These are phyloP conservation scores for Oryza australiensis DNA, from an alignment of 176 grass and related monocot species.

Conservation along the genomic window DNA sequence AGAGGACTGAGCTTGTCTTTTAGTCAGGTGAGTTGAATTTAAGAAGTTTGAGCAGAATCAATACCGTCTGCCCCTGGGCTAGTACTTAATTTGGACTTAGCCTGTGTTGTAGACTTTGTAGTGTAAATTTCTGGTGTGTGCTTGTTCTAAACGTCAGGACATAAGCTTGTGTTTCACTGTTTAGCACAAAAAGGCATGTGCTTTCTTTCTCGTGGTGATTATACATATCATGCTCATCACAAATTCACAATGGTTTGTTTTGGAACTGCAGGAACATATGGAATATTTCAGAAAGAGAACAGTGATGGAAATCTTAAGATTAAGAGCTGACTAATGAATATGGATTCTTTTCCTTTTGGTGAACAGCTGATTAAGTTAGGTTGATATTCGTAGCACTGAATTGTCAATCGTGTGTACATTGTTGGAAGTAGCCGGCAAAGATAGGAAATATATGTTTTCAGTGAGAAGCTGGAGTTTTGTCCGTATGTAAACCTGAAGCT, in stretches of 20 bases:
- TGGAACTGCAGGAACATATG: conserved; percentile 72
- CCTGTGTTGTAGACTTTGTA: neutral
- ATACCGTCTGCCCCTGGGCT: neutral
- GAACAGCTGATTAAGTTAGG: conserved; percentile 4
- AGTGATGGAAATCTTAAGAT: conserved; percentile 67
- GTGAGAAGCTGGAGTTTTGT: neutral
- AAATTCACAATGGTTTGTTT: conserved; percentile 19
- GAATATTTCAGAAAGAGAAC: conserved; percentile 83
- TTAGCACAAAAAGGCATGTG: too few species aligned
- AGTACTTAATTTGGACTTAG: neutral
- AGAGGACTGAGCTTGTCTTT: conserved; percentile 65
- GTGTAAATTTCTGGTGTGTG: too few species aligned
- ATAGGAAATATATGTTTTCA: neutral
- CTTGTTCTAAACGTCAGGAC: too few species aligned
- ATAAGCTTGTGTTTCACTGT: neutral
- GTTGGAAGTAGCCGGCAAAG: conserved; percentile 8
- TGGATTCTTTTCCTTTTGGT: neutral
- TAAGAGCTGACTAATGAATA: conserved; percentile 60
- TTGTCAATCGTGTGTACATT: conserved; percentile 16
- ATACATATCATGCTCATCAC: neutral
- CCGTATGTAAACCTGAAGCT: neutral
- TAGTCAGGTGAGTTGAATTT: conserved; percentile 50
- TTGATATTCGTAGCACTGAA: neutral
- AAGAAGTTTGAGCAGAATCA: neutral
- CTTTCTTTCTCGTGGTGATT: neutral